These are phyloP conservation scores for Zangia roseola DNA, from an alignment of 768 basidiomycete species.

Conservation along the genomic window DNA sequence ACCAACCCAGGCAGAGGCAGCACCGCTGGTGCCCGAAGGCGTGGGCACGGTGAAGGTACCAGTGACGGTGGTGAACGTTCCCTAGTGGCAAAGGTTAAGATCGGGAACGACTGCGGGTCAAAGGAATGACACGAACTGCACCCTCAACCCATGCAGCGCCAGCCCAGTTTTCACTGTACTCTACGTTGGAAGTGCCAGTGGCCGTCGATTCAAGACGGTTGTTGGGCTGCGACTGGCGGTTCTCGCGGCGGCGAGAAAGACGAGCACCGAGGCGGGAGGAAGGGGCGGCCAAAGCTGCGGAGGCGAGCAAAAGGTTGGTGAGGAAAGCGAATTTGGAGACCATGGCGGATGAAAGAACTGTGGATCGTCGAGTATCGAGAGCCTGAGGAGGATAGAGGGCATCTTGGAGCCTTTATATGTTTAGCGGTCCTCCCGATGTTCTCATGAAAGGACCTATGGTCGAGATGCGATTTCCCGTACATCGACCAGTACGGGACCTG, in stretches of 20 bases:
- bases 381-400: neutral
- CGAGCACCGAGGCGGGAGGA: slow-evolving; percentile 14
- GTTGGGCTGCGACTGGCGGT: slow-evolving; percentile 11
- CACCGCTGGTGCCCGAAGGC: slow-evolving; percentile 6
- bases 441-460: slow-evolving; percentile 3
- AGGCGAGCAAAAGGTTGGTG: slow-evolving; percentile 19
- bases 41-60: slow-evolving; percentile 20
- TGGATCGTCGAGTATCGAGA: neutral
- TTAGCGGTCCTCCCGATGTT: neutral
- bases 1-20: slow-evolving; percentile 25
- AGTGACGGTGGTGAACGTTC: slow-evolving; percentile 19
- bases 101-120: neutral
- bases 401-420: slow-evolving; percentile 13
- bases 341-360: slow-evolving; percentile 10
- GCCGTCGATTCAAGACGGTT: neutral
- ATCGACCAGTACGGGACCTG: neutral
- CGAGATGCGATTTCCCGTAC: too few relatives aligned
- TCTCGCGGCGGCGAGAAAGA: slow-evolving; percentile 13
- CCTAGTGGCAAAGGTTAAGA: slow-evolving; percentile 11
- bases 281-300: slow-evolving; percentile 12
- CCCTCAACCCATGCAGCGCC: slow-evolving; percentile 13
- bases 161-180: slow-evolving; percentile 20
- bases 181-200: slow-evolving; percentile 1
- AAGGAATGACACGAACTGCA: slow-evolving; percentile 6
- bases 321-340: slow-evolving; percentile 16